Evolutionary conservation across 306 rosid species (phyloP).

Genomic region (Sophora flavescens): DNA sequence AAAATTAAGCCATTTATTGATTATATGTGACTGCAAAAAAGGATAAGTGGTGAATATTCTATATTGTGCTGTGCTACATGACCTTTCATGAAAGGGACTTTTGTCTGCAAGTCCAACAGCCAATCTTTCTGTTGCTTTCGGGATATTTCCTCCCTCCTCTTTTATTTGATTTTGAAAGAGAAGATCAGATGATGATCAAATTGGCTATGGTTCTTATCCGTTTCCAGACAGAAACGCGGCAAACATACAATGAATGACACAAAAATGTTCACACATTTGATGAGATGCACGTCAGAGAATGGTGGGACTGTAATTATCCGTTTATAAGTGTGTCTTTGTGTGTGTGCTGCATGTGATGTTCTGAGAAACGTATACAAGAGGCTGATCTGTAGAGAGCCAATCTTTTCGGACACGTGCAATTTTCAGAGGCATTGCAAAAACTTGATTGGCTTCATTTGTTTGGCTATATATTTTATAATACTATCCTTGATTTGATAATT

Average conservation of each 20-base stretch:
- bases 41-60: background rate
- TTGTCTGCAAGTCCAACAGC: background rate
- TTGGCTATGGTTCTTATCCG: constrained; percentile 37
- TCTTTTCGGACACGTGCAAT: background rate
- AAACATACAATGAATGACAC: constrained; percentile 42
- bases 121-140: background rate
- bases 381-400: too few species aligned
- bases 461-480: background rate
- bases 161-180: background rate
- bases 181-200: background rate
- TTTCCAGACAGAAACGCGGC: constrained; percentile 45
- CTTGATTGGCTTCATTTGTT: background rate
- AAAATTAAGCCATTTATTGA: background rate
- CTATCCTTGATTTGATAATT: constrained; percentile 3
- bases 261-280: too few species aligned
- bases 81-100: constrained; percentile 20
- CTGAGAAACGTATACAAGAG: too few species aligned
- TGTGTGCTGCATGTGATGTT: constrained; percentile 24
- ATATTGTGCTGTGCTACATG: background rate
- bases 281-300: constrained; percentile 3
- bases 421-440: background rate
- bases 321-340: background rate
- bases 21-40: constrained; percentile 14
- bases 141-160: background rate
- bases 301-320: background rate